Conservation (phyloP, 805 yeast genomes). For the Starmerella sirachaensis region DNA sequence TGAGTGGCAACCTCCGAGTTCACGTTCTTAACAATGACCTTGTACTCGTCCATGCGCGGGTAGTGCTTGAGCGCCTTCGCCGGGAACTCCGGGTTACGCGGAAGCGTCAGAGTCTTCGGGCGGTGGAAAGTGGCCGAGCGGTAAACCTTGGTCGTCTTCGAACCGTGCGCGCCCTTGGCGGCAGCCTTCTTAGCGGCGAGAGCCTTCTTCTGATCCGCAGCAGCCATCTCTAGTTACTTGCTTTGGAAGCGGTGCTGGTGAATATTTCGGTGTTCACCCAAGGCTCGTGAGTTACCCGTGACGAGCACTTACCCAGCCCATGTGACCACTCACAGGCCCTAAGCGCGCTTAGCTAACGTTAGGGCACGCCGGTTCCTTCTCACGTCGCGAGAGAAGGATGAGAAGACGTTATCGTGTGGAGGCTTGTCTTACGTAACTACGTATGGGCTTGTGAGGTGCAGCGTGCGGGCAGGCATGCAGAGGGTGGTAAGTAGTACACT, state of each 20-base stretch:
- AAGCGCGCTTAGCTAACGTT: too few species aligned
- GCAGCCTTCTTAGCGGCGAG: constrained; percentile 97
- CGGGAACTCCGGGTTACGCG: constrained; percentile 92
- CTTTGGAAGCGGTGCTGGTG: constrained; percentile 4
- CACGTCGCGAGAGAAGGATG: too few species aligned
- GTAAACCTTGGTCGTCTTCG: constrained; percentile 87
- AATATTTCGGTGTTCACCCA: too few species aligned
- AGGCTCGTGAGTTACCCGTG: too few species aligned
- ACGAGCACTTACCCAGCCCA: too few species aligned
- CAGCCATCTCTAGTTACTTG: constrained; percentile 21
- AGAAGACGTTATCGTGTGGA: too few species aligned
- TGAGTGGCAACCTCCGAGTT: constrained; percentile 98
- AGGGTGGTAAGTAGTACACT: too few species aligned
- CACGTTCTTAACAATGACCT: constrained; percentile 85
- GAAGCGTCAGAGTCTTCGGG: constrained; percentile 91
- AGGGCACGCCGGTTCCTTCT: too few species aligned
- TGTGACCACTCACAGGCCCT: too few species aligned
- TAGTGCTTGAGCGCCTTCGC: constrained; percentile 94
- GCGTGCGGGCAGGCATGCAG: too few species aligned
- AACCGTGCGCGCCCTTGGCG: constrained; percentile 89
- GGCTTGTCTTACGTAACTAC: too few species aligned
- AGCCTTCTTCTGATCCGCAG: constrained; percentile 53
- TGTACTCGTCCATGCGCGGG: constrained; percentile 93
- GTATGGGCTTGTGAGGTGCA: too few species aligned
- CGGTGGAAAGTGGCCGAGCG: constrained; percentile 89